Percentiles rank a stretch among this genome's conserved stretches.
phyloP scores from a whole-genome alignment of 2,329 filamentous ascomycete species.

The Alternaria novae-zelandiae region DNA sequence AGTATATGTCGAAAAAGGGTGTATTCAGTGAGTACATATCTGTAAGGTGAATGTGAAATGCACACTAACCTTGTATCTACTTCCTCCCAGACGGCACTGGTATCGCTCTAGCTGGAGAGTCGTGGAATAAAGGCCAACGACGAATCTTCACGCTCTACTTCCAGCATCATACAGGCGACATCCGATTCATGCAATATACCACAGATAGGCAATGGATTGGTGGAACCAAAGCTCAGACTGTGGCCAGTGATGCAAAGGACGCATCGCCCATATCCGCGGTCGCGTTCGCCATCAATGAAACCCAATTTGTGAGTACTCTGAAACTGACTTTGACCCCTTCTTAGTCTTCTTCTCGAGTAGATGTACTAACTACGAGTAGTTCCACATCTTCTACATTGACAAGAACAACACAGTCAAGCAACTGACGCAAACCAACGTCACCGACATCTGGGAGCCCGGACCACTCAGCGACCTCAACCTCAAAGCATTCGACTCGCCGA shows the following conservation, averaged over 20 bases:
- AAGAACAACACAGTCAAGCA: constrained; percentile 49
- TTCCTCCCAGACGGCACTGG: constrained; percentile 48
- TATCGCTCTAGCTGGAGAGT: constrained; percentile 54
- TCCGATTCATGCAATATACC: constrained; percentile 50
- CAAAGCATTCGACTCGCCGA: constrained; percentile 88
- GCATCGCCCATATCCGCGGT: constrained; percentile 54
- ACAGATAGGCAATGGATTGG: constrained; percentile 48
- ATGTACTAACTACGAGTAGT: constrained; percentile 20
- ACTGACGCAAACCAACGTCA: constrained; percentile 48
- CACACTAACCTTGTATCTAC: background rate
- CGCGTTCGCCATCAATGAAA: constrained; percentile 46
- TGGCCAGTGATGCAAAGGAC: constrained; percentile 54
- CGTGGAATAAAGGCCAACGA: constrained; percentile 47
- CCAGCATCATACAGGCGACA: constrained; percentile 53
- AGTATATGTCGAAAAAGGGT: constrained; percentile 50
- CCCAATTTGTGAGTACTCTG: constrained; percentile 41
- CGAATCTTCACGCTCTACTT: constrained; percentile 54
- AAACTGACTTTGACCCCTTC: background rate
- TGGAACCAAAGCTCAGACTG: constrained; percentile 46
- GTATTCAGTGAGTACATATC: constrained; percentile 44
- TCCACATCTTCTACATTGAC: constrained; percentile 53
- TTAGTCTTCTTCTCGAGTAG: background rate
- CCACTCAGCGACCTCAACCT: constrained; percentile 73
- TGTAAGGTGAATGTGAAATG: background rate
- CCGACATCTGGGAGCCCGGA: constrained; percentile 50